These are phyloP conservation scores for Penicillium lagena DNA, from an alignment of 495 filamentous ascomycete species.

Conservation along the genomic window DNA sequence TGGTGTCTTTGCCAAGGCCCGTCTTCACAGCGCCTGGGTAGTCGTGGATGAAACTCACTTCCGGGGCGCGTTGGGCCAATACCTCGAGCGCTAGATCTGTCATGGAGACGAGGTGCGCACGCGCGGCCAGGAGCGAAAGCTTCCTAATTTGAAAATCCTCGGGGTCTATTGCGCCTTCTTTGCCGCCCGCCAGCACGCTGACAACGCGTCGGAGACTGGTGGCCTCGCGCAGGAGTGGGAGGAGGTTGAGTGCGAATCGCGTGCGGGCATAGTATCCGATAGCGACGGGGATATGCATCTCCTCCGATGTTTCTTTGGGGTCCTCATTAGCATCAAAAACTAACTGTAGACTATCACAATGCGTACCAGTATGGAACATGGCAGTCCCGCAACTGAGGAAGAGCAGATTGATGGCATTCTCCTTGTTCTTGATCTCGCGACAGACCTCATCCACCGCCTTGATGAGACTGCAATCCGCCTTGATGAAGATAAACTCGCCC, in stretches of 20 bases:
- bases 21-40: constrained; percentile 50
- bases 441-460: constrained; percentile 55
- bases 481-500: constrained; percentile 46
- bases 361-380: constrained; percentile 7
- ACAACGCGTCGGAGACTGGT: constrained; percentile 51
- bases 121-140: constrained; percentile 15
- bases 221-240: constrained; percentile 49
- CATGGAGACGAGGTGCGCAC: constrained; percentile 35
- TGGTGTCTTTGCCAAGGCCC: constrained; percentile 14
- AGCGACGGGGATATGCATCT: constrained; percentile 45
- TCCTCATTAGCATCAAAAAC: background rate
- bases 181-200: constrained; percentile 42
- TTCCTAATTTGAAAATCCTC: constrained; percentile 38
- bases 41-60: constrained; percentile 52
- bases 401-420: constrained; percentile 55
- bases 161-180: constrained; percentile 45
- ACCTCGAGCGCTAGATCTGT: constrained; percentile 46
- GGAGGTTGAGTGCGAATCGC: constrained; percentile 56
- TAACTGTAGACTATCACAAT: background rate
- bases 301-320: constrained; percentile 49
- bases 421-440: constrained; percentile 45
- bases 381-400: constrained; percentile 33
- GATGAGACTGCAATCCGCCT: constrained; percentile 52
- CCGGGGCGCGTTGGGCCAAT: constrained; percentile 39
- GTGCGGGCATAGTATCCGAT: constrained; percentile 57